These are phyloP conservation scores for Spergularia bocconei DNA, from an alignment of 148 eudicot genomes.

Conservation along the genomic window DNA sequence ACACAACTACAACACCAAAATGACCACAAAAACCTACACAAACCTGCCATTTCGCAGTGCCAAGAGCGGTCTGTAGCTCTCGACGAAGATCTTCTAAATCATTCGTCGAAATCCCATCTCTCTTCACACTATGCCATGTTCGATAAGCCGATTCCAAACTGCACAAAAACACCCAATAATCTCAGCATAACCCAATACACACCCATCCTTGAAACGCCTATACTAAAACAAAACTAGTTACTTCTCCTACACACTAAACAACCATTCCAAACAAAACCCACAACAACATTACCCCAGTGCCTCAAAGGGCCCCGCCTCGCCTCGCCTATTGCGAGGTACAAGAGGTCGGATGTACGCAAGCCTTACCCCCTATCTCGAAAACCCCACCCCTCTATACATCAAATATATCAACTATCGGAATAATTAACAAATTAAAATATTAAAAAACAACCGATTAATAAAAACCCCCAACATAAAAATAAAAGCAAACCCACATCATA, in stretches of 20 bases:
- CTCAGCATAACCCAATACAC: background rate
- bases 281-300: too few species aligned
- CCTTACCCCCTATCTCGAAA: too few species aligned
- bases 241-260: background rate
- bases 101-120: conserved; percentile 41
- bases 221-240: background rate
- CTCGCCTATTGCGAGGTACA: too few species aligned
- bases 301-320: too few species aligned
- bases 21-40: background rate
- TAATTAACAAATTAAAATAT: background rate
- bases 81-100: conserved; percentile 56
- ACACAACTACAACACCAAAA: background rate
- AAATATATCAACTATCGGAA: background rate
- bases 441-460: background rate
- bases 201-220: background rate
- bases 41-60: conserved; percentile 99
- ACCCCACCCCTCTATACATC: background rate
- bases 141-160: conserved; percentile 86
- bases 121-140: conserved; percentile 67
- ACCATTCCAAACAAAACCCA: background rate
- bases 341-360: too few species aligned
- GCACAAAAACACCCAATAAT: background rate
- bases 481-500: conserved; percentile 4
- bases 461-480: background rate
- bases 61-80: conserved; percentile 80